Conservation (phyloP, 1,284 basidiomycete species). For the Apiotrichum laibachii region DNA sequence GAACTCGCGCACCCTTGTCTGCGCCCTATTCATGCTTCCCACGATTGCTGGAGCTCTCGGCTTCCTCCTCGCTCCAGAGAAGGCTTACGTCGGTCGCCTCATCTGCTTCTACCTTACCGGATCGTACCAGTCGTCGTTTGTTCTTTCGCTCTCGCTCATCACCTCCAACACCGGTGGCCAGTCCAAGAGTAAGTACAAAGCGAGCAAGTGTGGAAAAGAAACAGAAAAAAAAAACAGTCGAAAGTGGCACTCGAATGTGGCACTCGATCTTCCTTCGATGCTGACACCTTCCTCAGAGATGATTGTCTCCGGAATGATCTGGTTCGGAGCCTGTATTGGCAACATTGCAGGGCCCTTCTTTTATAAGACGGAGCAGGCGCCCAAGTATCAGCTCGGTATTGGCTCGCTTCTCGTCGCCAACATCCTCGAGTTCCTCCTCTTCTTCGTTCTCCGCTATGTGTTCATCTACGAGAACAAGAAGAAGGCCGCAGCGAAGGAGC, state of each 20-base stretch:
- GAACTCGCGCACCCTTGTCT: constrained; percentile 45
- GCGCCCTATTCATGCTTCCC: constrained; percentile 48
- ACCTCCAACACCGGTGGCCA: constrained; percentile 56
- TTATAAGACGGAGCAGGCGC: constrained; percentile 49
- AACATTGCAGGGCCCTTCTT: constrained; percentile 55
- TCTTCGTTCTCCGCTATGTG: constrained; percentile 51
- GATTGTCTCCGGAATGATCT: constrained; percentile 46
- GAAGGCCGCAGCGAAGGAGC: constrained; percentile 41
- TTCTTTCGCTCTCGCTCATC: constrained; percentile 54
- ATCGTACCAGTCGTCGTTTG: constrained; percentile 54
- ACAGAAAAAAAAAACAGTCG: neutral
- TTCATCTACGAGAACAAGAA: constrained; percentile 52
- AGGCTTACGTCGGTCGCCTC: constrained; percentile 49
- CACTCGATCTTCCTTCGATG: no score
- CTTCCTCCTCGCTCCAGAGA: constrained; percentile 48
- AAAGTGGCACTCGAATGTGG: no score
- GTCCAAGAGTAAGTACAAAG: constrained; percentile 47
- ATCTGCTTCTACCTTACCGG: constrained; percentile 59
- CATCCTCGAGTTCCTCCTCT: constrained; percentile 47
- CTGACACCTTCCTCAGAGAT: constrained; percentile 22
- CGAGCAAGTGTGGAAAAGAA: neutral
- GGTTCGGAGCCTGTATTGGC: constrained; percentile 49
- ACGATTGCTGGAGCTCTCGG: constrained; percentile 50
- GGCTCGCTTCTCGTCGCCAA: constrained; percentile 52
- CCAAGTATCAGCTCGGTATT: constrained; percentile 52